Conservation (phyloP, 305 asterid genomes). For the Fraxinus greggii region DNA sequence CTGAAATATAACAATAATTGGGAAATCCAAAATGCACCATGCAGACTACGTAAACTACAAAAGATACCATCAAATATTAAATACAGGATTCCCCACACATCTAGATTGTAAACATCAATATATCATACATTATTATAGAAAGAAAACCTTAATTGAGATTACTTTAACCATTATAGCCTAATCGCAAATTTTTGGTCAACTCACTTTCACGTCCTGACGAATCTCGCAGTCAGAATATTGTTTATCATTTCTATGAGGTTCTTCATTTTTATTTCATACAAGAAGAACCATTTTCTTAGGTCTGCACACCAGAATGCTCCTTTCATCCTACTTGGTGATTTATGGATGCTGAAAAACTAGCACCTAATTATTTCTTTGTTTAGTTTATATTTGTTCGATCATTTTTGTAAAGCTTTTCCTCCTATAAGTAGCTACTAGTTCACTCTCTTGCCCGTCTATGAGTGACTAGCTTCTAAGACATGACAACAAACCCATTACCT, state of each 20-base stretch:
- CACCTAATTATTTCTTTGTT: slow-evolving; percentile 9
- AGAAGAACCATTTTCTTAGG: not conserved
- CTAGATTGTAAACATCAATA: not conserved
- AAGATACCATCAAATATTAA: not conserved
- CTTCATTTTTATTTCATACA: not conserved
- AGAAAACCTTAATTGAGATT: slow-evolving; percentile 5
- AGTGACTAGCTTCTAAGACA: not conserved
- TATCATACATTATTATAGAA: not conserved
- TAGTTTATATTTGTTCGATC: not conserved
- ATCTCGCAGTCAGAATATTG: not conserved
- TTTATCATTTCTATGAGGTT: not conserved
- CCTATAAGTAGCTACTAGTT: not conserved
- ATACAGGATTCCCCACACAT: not conserved
- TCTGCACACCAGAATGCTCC: not conserved
- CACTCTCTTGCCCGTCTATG: not conserved
- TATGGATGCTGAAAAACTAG: not conserved
- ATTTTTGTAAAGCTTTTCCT: not conserved
- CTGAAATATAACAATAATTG: not conserved
- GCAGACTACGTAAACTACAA: not conserved
- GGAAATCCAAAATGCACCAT: not conserved
- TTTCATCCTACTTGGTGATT: not conserved
- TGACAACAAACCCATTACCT: slow-evolving; percentile 46
- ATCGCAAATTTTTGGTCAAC: not conserved
- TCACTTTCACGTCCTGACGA: not conserved
- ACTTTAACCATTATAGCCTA: not conserved